Conservation (phyloP, 2,329 filamentous ascomycete genomes). For the Drechslerella stenobrocha region DNA sequence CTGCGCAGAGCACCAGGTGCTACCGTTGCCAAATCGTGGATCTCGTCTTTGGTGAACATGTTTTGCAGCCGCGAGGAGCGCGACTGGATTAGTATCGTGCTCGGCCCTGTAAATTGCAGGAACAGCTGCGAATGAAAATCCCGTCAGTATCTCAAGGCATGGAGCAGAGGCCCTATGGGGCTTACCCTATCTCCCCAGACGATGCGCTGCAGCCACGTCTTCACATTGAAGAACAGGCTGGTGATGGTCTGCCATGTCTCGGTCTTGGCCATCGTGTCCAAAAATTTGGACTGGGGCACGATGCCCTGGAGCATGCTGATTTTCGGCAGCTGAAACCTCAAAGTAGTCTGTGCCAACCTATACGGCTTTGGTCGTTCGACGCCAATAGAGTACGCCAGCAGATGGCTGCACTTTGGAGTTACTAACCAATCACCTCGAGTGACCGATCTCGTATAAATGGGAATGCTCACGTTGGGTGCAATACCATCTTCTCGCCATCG, state of each 20-base stretch:
- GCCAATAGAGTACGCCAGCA: slow-evolving; percentile 82
- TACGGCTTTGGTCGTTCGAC: slow-evolving; percentile 74
- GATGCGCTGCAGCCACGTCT: slow-evolving; percentile 76
- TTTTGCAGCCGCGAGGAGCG: slow-evolving; percentile 79
- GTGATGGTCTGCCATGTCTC: slow-evolving; percentile 71
- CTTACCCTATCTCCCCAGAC: slow-evolving; percentile 86
- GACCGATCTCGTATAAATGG: neutral
- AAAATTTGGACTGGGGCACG: slow-evolving; percentile 73
- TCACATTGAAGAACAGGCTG: slow-evolving; percentile 67
- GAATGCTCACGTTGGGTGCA: slow-evolving; percentile 69
- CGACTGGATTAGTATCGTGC: slow-evolving; percentile 83
- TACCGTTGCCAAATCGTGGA: slow-evolving; percentile 86
- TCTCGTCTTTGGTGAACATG: slow-evolving; percentile 72
- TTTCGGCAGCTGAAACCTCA: slow-evolving; percentile 77
- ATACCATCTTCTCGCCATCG: slow-evolving; percentile 84
- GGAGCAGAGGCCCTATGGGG: slow-evolving; percentile 8
- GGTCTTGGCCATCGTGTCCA: slow-evolving; percentile 71
- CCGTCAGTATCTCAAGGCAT: slow-evolving; percentile 51
- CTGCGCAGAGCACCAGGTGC: slow-evolving; percentile 72
- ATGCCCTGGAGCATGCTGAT: slow-evolving; percentile 63
- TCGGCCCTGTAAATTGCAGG: slow-evolving; percentile 83
- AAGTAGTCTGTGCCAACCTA: slow-evolving; percentile 75
- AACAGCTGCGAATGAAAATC: slow-evolving; percentile 64
- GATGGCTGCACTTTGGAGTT: slow-evolving; percentile 64
- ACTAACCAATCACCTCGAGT: neutral